Evolutionary conservation across 495 filamentous ascomycete species (phyloP).

Genomic region (Aspergillus olivimuriae): DNA sequence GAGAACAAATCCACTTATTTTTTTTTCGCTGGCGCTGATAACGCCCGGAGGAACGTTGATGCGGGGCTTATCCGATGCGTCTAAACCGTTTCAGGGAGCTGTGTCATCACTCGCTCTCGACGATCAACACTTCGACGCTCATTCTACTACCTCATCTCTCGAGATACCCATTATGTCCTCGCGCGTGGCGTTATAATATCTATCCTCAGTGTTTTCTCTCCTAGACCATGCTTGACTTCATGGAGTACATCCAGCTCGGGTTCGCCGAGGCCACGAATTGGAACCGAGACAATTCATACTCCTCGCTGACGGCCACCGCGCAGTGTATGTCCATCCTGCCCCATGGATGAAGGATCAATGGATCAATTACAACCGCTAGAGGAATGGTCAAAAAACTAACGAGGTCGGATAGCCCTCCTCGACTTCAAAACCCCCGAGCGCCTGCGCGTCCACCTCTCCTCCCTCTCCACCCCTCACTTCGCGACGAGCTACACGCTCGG

Average conservation of each 20-base stretch:
- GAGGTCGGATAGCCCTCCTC: slow-evolving; percentile 54
- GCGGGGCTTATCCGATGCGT: slow-evolving; percentile 34
- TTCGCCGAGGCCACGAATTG: slow-evolving; percentile 83
- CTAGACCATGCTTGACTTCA: slow-evolving; percentile 92
- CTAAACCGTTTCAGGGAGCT: slow-evolving; percentile 14
- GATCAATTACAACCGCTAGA: background rate
- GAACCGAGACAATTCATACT: slow-evolving; percentile 92
- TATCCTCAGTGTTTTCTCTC: background rate
- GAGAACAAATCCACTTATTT: slow-evolving; percentile 14
- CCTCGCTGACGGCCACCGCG: slow-evolving; percentile 77
- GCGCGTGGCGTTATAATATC: slow-evolving; percentile 33
- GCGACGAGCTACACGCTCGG: slow-evolving; percentile 86
- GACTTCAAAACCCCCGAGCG: slow-evolving; percentile 82
- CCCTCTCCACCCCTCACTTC: slow-evolving; percentile 83
- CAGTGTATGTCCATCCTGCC: slow-evolving; percentile 59
- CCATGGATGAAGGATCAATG: too few relatives aligned
- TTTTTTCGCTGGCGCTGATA: slow-evolving; percentile 41
- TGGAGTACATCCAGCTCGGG: slow-evolving; percentile 93
- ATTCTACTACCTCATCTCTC: too few relatives aligned
- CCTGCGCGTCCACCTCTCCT: slow-evolving; percentile 69
- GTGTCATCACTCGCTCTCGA: too few relatives aligned
- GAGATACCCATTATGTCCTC: too few relatives aligned
- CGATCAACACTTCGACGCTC: too few relatives aligned
- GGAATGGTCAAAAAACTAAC: background rate
- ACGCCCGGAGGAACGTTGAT: slow-evolving; percentile 33